A percentile compares a stretch with the other conserved stretches of the same genome.
These are phyloP conservation scores for Trichoderma gracile DNA, from an alignment of 2,329 filamentous ascomycete genomes.

Conservation along the genomic window DNA sequence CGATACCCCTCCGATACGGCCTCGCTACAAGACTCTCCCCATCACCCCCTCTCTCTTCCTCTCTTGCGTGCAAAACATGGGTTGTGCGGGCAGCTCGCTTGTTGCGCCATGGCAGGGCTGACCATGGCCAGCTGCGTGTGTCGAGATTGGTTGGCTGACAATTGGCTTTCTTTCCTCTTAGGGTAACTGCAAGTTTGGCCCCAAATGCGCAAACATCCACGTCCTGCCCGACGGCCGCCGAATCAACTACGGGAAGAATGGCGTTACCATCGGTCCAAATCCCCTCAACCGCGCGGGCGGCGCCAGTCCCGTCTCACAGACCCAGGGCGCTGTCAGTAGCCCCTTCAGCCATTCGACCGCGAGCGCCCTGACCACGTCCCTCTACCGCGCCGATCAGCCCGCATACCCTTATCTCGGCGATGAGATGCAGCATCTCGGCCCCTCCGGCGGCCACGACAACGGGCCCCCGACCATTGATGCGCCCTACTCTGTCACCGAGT, in stretches of 20 bases:
- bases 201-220: constrained; percentile 96
- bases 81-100: not conserved
- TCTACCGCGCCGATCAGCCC: constrained; percentile 48
- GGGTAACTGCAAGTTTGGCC: constrained; percentile 99
- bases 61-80: not conserved
- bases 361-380: constrained; percentile 64
- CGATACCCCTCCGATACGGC: not conserved
- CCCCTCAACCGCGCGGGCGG: constrained; percentile 61
- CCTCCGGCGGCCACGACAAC: constrained; percentile 47
- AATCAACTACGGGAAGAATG: constrained; percentile 76
- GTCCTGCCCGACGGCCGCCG: constrained; percentile 90
- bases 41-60: not conserved
- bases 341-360: constrained; percentile 59
- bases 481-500: constrained; percentile 56
- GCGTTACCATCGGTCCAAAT: constrained; percentile 63
- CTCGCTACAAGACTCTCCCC: not conserved
- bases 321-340: constrained; percentile 34
- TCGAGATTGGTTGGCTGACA: constrained; percentile 19
- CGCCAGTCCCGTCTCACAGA: constrained; percentile 46
- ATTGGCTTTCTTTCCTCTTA: constrained; percentile 40
- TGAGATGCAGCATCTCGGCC: constrained; percentile 40
- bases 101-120: constrained; percentile 6
- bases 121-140: not conserved
- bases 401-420: constrained; percentile 42
- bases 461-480: constrained; percentile 60